phyloP scores from a whole-genome alignment of 306 rosid species.

The Cucurbita maxima region DNA sequence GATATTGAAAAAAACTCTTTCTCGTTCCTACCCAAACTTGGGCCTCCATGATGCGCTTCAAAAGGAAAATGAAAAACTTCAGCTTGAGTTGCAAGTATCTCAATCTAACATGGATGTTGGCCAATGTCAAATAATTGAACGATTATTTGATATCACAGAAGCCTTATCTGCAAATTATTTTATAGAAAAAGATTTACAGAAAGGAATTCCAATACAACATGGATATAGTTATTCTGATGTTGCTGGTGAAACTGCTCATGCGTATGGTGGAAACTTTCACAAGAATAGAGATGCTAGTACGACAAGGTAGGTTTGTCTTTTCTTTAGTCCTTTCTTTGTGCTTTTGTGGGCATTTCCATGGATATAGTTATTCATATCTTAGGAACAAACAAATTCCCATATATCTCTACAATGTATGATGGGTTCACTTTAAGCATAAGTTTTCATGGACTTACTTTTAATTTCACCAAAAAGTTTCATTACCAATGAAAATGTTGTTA shows the following conservation, averaged over 20 bases:
- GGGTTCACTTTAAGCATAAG: neutral
- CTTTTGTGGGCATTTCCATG: neutral
- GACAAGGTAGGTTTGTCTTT: slow-evolving; percentile 34
- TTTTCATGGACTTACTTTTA: neutral
- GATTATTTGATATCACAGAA: slow-evolving; percentile 73
- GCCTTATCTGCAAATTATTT: slow-evolving; percentile 36
- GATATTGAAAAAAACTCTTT: slow-evolving; percentile 73
- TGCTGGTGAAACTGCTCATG: slow-evolving; percentile 14
- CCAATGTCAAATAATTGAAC: slow-evolving; percentile 91
- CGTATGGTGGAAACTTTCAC: slow-evolving; percentile 38
- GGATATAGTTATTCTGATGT: slow-evolving; percentile 34
- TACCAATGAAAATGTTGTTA: neutral
- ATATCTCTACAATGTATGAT: no score
- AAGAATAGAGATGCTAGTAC: slow-evolving; percentile 23
- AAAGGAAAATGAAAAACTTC: slow-evolving; percentile 89
- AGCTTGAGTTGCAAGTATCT: slow-evolving; percentile 68
- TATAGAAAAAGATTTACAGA: slow-evolving; percentile 41
- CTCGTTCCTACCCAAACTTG: slow-evolving; percentile 84
- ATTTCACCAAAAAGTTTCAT: neutral
- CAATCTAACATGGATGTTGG: slow-evolving; percentile 63
- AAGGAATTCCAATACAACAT: slow-evolving; percentile 37
- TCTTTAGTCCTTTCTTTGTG: neutral
- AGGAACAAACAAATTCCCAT: neutral
- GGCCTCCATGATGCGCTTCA: slow-evolving; percentile 57
- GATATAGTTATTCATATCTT: neutral